Evolutionary conservation across 139 green algal genomes (phyloP).

Genomic region (Chlamydomonas sp.): DNA sequence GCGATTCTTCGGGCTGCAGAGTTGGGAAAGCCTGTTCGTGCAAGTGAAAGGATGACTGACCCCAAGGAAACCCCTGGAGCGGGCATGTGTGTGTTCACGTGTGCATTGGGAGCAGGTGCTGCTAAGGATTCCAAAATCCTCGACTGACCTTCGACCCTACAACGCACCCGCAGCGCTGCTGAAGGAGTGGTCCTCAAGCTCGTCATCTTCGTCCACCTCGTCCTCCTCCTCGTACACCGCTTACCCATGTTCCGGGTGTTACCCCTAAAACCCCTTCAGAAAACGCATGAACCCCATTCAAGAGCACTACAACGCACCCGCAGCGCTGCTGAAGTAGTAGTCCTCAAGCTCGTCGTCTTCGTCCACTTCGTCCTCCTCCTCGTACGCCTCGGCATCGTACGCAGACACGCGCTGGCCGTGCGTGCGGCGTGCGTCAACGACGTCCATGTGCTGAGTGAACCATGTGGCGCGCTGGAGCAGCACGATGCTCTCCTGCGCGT

Average conservation of each 20-base stretch:
- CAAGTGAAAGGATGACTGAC: too few relatives aligned
- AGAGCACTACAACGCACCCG: slow-evolving; percentile 17
- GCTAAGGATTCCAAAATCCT: background rate
- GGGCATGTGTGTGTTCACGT: too few relatives aligned
- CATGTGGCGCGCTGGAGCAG: slow-evolving; percentile 72
- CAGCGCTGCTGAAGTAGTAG: slow-evolving; percentile 66
- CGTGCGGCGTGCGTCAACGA: background rate
- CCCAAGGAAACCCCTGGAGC: too few relatives aligned
- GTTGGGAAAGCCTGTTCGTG: too few relatives aligned
- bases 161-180: slow-evolving; percentile 43
- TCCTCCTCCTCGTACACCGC: slow-evolving; percentile 35
- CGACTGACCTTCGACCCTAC: background rate
- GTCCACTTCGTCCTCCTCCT: slow-evolving; percentile 58
- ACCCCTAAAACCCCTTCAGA: background rate
- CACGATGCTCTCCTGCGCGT: slow-evolving; percentile 64
- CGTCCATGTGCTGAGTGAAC: slow-evolving; percentile 40
- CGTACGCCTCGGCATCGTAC: slow-evolving; percentile 45
- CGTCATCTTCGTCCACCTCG: slow-evolving; percentile 47
- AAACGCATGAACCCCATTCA: background rate
- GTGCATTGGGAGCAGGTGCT: slow-evolving; percentile 4
- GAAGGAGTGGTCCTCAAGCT: slow-evolving; percentile 69
- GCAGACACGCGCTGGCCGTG: background rate
- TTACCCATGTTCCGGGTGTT: background rate
- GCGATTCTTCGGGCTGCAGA: too few relatives aligned
- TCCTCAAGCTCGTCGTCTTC: slow-evolving; percentile 54